phyloP scores from a whole-genome alignment of 108 stramenopile genomes.

The Cyclotella choctawhatcheeana region DNA sequence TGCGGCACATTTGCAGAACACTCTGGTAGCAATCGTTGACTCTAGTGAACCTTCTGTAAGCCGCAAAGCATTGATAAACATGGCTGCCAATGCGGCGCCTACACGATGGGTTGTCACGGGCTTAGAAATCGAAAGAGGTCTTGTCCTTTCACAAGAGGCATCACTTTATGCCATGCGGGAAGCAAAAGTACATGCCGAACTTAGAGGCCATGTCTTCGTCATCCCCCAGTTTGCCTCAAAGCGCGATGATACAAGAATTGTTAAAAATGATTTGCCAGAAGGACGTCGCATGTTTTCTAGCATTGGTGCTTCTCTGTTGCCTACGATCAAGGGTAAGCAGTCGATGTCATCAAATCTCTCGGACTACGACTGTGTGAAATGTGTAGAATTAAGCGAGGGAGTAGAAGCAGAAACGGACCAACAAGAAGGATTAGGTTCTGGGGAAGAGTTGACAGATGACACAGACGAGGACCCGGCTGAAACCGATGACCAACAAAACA shows the following conservation, averaged over 20 bases:
- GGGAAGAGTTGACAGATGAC: slow-evolving; percentile 19
- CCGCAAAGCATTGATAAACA: slow-evolving; percentile 84
- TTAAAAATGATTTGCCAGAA: slow-evolving; percentile 22
- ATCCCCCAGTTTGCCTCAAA: slow-evolving; percentile 78
- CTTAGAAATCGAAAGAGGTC: slow-evolving; percentile 78
- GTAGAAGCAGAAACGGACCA: slow-evolving; percentile 6
- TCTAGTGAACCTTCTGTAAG: slow-evolving; percentile 52
- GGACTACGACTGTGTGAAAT: slow-evolving; percentile 46
- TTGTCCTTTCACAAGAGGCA: slow-evolving; percentile 74
- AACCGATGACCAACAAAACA: slow-evolving; percentile 13
- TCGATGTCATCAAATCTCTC: slow-evolving; percentile 40
- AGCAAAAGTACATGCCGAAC: slow-evolving; percentile 49
- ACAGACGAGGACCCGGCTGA: slow-evolving; percentile 11
- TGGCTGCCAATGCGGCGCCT: slow-evolving; percentile 80
- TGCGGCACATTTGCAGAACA: slow-evolving; percentile 43
- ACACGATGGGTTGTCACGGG: slow-evolving; percentile 85
- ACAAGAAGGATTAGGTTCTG: slow-evolving; percentile 1
- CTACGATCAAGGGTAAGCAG: slow-evolving; percentile 42
- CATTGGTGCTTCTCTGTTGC: slow-evolving; percentile 38
- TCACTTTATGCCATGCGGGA: slow-evolving; percentile 58
- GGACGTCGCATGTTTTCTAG: slow-evolving; percentile 33
- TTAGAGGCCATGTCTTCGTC: slow-evolving; percentile 66
- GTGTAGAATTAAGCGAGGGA: slow-evolving; percentile 5
- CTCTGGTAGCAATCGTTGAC: slow-evolving; percentile 62
- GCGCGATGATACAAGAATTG: slow-evolving; percentile 47